Evolutionary conservation across 805 yeast species (phyloP).

Genomic region (Wickerhamomyces alni): DNA sequence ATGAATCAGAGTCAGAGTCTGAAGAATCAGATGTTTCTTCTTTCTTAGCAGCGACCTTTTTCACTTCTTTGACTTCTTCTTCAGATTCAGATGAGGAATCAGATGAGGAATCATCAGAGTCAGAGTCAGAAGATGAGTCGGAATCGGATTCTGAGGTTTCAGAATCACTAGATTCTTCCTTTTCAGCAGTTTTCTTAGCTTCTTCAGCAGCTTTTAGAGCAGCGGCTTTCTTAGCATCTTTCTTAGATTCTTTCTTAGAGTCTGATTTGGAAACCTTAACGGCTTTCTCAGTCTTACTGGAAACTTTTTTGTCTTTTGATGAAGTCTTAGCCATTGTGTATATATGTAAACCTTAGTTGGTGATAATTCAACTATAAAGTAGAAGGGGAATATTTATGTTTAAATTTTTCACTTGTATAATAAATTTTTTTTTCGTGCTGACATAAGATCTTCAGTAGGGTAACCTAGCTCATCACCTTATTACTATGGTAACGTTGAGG

Average conservation of each 20-base stretch:
- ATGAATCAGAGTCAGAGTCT: slow-evolving; percentile 16
- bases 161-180: slow-evolving; percentile 18
- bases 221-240: slow-evolving; percentile 13
- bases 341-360: background rate
- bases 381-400: background rate
- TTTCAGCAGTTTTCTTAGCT: slow-evolving; percentile 22
- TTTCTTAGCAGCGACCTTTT: too few species aligned
- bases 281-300: slow-evolving; percentile 1
- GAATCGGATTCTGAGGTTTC: slow-evolving; percentile 5
- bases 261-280: too few species aligned
- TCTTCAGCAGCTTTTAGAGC: slow-evolving; percentile 1
- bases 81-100: background rate
- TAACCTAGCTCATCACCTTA: slow-evolving; percentile 3
- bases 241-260: background rate
- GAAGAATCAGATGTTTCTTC: slow-evolving; percentile 3
- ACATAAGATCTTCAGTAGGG: background rate
- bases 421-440: slow-evolving; percentile 5
- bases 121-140: slow-evolving; percentile 7
- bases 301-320: slow-evolving; percentile 14
- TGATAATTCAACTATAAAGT: too few species aligned
- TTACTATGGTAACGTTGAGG: slow-evolving; percentile 8
- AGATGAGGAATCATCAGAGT: slow-evolving; percentile 2
- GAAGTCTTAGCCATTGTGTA: slow-evolving; percentile 20
- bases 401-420: slow-evolving; percentile 8
- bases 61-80: slow-evolving; percentile 2